A percentile compares a stretch with the other conserved stretches of the same genome.
phyloP scores from a whole-genome alignment of 805 yeast genomes.

The Sugiyamaella marilandica region DNA sequence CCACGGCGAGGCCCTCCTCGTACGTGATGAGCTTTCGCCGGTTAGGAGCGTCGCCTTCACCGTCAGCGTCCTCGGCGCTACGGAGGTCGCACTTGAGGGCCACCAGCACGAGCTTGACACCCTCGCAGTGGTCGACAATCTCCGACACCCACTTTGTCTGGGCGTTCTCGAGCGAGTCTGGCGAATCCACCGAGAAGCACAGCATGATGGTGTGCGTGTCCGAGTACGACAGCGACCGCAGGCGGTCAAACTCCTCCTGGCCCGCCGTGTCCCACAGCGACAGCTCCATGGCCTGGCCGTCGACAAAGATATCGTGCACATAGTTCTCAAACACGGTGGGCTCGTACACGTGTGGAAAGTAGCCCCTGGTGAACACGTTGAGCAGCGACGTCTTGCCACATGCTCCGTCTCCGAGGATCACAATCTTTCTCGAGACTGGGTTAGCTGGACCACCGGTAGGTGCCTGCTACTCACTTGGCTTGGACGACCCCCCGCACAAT shows the following conservation, averaged over 20 bases:
- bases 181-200: conserved; percentile 90
- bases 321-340: conserved; percentile 98
- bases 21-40: conserved; percentile 59
- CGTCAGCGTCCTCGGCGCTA: conserved; percentile 35
- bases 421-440: conserved; percentile 81
- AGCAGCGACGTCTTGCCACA: conserved; percentile 95
- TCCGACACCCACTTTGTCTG: conserved; percentile 97
- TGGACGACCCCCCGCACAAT: conserved; percentile 35
- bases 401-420: conserved; percentile 96
- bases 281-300: conserved; percentile 84
- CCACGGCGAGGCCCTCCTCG: conserved; percentile 91
- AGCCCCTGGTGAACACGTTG: conserved; percentile 94
- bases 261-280: conserved; percentile 99
- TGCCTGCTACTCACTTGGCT: conserved; percentile 35
- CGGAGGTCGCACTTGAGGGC: conserved; percentile 94
- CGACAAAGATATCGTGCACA: conserved; percentile 94
- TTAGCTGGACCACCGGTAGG: conserved; percentile 17
- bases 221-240: conserved; percentile 85
- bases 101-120: conserved; percentile 87
- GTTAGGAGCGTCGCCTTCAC: conserved; percentile 29
- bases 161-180: conserved; percentile 91
- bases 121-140: conserved; percentile 94
- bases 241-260: conserved; percentile 94
- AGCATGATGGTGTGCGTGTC: conserved; percentile 97
- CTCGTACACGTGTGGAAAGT: conserved; percentile 96